Evolutionary conservation across 495 filamentous ascomycete species (phyloP), one percentile per base, ranked within the genome.

Genomic region (Hypoxylon lenormandii): DNA sequence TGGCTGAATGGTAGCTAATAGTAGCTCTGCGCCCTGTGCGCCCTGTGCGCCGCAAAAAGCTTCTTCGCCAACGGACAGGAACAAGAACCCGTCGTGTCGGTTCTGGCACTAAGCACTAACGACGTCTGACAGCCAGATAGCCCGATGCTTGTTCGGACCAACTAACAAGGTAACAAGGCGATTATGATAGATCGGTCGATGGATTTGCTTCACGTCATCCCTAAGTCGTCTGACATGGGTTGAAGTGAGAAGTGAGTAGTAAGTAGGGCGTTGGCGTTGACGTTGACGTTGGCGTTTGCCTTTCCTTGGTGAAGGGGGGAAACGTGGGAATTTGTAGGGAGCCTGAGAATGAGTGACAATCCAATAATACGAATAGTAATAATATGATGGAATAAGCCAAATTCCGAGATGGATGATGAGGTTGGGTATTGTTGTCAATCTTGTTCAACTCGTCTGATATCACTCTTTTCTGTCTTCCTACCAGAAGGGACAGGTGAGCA

Each of bases 31-130:
- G 15, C 38, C n/a, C 38, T n/a, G 15, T 38, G 36, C 36, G 13
- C 40, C 5, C 40, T 43, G 12, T 19, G 16, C 15, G 16, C 7
- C 15, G 16, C 16, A 19, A 10, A 10, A 45, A 45, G 42, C 42
- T 45, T 19, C 42, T 45, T 48, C 53, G 48, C 48, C 55, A 60
- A 66, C 53, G 47, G 64, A 67, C 49, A 60, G 49, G 36, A 48
- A 67, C 49, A 60, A 40, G 36, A 48, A 42, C 48, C 59, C 60
- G 60, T 55, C 47, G 59, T n/a, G 60, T 69, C 60, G 66, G 66
- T 69, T 60, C 33, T 52, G 37, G 50, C 40, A 50, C 58, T 58
- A 58, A n/a, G n/a, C n/a, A n/a, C n/a, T n/a, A n/a, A n/a, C n/a
- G n/a, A 48, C 53, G 54, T 16, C 16, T 54, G 52, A 60, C 22